These are phyloP conservation scores for Penicillium steckii DNA, from an alignment of 495 filamentous ascomycete genomes.

Conservation along the genomic window DNA sequence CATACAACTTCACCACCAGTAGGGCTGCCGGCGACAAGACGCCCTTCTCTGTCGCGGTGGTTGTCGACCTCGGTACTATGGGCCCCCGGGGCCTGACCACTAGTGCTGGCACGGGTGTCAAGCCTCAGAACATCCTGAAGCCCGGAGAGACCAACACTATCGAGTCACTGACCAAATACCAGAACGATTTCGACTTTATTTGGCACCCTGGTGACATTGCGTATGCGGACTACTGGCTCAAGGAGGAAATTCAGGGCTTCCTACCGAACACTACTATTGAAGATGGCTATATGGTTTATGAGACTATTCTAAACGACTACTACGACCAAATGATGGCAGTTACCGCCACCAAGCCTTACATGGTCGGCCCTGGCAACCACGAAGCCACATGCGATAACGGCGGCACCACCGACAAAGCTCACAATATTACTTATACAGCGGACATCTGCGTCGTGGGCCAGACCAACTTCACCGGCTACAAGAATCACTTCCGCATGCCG, in stretches of 20 bases:
- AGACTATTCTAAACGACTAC: slow-evolving; percentile 43
- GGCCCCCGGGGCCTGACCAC: slow-evolving; percentile 10
- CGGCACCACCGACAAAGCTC: slow-evolving; percentile 1
- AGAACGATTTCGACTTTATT: slow-evolving; percentile 2
- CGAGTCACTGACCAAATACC: slow-evolving; percentile 2
- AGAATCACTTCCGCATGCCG: slow-evolving; percentile 50
- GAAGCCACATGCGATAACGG: slow-evolving; percentile 28
- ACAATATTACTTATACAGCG: background rate
- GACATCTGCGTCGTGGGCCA: slow-evolving; percentile 29
- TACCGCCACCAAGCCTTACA: slow-evolving; percentile 34
- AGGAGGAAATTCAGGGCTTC: slow-evolving; percentile 22
- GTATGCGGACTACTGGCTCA: slow-evolving; percentile 43
- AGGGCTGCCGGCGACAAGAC: slow-evolving; percentile 7
- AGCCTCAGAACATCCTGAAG: background rate
- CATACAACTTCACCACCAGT: slow-evolving; percentile 13
- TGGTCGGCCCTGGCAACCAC: slow-evolving; percentile 45
- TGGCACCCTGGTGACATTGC: slow-evolving; percentile 35
- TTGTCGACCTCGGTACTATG: slow-evolving; percentile 13
- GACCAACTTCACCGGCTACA: slow-evolving; percentile 50
- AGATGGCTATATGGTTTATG: slow-evolving; percentile 31
- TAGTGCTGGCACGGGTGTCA: background rate
- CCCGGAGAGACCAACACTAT: slow-evolving; percentile 12
- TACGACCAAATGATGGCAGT: slow-evolving; percentile 36
- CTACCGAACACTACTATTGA: slow-evolving; percentile 30
- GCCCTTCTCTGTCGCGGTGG: slow-evolving; percentile 13